These are phyloP conservation scores for Austropuccinia psidii DNA, from an alignment of 1,284 basidiomycete species.

Conservation along the genomic window DNA sequence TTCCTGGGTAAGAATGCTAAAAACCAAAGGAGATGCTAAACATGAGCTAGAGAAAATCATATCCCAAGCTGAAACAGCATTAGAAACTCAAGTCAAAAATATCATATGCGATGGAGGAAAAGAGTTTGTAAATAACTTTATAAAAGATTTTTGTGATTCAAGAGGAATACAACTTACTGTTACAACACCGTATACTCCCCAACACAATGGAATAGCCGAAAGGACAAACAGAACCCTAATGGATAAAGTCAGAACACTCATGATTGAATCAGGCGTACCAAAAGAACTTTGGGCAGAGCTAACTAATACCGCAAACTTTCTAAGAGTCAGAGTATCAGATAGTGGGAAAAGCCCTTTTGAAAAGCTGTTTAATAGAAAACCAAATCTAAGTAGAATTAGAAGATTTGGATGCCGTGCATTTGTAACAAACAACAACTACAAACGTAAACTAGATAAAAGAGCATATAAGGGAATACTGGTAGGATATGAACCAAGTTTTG, in stretches of 20 bases:
- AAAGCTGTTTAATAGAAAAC: too few relatives aligned
- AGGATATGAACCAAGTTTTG: too few relatives aligned
- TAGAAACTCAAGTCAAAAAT: neutral
- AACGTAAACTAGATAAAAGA: too few relatives aligned
- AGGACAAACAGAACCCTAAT: conserved; percentile 5
- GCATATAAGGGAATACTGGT: too few relatives aligned
- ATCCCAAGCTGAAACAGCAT: neutral
- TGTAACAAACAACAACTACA: too few relatives aligned
- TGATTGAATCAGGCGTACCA: neutral
- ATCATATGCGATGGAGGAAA: conserved; percentile 10
- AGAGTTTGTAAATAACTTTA: conserved; percentile 5
- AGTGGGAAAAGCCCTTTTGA: too few relatives aligned
- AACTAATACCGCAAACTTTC: neutral
- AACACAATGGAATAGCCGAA: conserved; percentile 12
- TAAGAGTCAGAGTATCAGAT: too few relatives aligned
- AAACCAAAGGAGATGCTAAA: neutral
- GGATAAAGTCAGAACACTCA: too few relatives aligned
- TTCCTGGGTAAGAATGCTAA: neutral
- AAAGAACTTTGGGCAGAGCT: conserved; percentile 3
- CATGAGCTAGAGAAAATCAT: neutral
- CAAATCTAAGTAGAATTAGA: too few relatives aligned
- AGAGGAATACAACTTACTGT: conserved; percentile 1
- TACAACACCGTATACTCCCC: conserved; percentile 4
- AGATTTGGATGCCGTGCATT: too few relatives aligned
- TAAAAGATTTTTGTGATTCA: neutral